Percentiles rank a stretch among this genome's conserved stretches.
These are phyloP conservation scores for Alternaria sp. DNA, from an alignment of 2,329 filamentous ascomycete genomes.

Conservation along the genomic window DNA sequence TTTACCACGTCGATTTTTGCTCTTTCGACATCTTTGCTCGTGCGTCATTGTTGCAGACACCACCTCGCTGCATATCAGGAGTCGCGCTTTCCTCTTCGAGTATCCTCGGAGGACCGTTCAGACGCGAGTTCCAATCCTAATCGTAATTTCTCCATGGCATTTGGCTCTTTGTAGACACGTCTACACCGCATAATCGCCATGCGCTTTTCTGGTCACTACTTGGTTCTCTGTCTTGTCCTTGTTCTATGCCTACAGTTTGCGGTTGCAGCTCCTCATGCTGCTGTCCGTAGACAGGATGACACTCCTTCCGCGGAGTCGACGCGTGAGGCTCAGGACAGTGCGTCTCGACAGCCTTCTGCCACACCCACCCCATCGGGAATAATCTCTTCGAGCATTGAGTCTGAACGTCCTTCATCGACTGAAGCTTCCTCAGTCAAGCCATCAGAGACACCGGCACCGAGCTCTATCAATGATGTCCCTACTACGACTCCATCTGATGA, in stretches of 20 bases:
- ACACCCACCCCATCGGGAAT: constrained; percentile 15
- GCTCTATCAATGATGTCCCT: constrained; percentile 20
- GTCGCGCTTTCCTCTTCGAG: constrained; percentile 10
- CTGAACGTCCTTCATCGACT: constrained; percentile 19
- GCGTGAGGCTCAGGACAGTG: constrained; percentile 12
- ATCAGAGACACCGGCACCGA: constrained; percentile 16
- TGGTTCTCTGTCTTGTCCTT: constrained; percentile 35
- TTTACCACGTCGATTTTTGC: constrained; percentile 17
- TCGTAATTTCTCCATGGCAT: constrained; percentile 36
- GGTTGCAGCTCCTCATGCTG: constrained; percentile 27
- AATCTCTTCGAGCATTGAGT: constrained; percentile 19
- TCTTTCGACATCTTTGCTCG: constrained; percentile 14
- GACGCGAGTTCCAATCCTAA: constrained; percentile 4
- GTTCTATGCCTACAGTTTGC: constrained; percentile 34
- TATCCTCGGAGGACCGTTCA: constrained; percentile 3
- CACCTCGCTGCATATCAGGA: not conserved
- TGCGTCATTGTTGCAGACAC: constrained; percentile 17
- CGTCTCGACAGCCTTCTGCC: constrained; percentile 25
- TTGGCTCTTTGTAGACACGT: constrained; percentile 15
- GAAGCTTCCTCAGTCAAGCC: constrained; percentile 16
- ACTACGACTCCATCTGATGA: constrained; percentile 21
- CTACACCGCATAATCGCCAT: constrained; percentile 26
- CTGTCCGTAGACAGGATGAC: constrained; percentile 41
- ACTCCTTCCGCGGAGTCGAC: constrained; percentile 19
- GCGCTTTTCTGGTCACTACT: constrained; percentile 32